Evolutionary conservation across 2,329 filamentous ascomycete genomes (phyloP).

Genomic region (Truncatella angustata): DNA sequence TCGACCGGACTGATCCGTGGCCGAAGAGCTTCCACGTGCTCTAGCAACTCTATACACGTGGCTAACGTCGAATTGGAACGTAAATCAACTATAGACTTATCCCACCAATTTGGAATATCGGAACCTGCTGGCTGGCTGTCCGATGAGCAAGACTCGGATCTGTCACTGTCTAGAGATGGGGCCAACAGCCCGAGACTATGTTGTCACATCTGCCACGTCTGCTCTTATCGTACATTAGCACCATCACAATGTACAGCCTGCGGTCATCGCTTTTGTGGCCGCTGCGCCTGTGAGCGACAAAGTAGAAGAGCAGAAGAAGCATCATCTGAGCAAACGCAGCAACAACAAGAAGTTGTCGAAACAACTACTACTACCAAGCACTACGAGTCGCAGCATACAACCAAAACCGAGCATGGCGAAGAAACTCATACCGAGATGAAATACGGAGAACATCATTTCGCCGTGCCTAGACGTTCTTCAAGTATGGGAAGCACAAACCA

Average conservation of each 20-base stretch:
- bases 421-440: not conserved
- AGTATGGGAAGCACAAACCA: no score
- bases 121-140: conserved; percentile 46
- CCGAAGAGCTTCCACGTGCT: not conserved
- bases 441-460: not conserved
- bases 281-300: conserved; percentile 39
- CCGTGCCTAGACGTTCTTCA: not conserved
- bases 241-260: conserved; percentile 44
- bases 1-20: conserved; percentile 15
- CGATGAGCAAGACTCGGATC: conserved; percentile 33
- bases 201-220: conserved; percentile 48
- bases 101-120: conserved; percentile 44
- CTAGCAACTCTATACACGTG: not conserved
- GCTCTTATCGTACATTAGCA: conserved; percentile 38
- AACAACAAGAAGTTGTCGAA: not conserved
- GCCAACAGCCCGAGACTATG: conserved; percentile 25
- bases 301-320: conserved; percentile 18
- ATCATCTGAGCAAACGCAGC: no score
- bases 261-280: conserved; percentile 48
- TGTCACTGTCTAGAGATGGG: conserved; percentile 29
- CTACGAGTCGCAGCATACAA: not conserved
- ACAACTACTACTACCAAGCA: not conserved
- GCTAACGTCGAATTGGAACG: conserved; percentile 13
- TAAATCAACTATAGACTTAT: conserved; percentile 45
- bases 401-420: not conserved